Conservation (phyloP, 495 filamentous ascomycete genomes). For the Aspergillus sclerotioniger region DNA sequence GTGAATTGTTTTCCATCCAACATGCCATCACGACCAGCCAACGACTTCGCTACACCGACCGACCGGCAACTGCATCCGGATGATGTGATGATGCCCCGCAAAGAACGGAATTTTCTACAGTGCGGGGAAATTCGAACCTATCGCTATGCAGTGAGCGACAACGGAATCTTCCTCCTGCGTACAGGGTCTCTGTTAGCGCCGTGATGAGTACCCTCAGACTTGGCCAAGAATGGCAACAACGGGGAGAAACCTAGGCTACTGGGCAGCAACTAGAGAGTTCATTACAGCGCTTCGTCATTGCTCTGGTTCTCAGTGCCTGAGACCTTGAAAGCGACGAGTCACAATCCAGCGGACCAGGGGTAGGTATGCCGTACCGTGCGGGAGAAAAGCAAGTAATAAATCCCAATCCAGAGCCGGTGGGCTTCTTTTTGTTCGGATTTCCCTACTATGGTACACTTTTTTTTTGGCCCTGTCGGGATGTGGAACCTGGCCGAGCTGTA, state of each 20-base stretch:
- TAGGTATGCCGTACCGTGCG: not conserved
- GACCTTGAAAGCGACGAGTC: not conserved
- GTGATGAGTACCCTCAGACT: not conserved
- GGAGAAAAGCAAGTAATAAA: not conserved
- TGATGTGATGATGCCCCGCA: slow-evolving; percentile 17
- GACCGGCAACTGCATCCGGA: slow-evolving; percentile 8
- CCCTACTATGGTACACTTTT: not conserved
- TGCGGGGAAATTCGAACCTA: slow-evolving; percentile 17
- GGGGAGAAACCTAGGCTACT: slow-evolving; percentile 4
- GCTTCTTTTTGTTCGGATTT: slow-evolving; percentile 4
- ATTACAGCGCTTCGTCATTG: not conserved
- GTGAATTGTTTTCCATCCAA: not conserved
- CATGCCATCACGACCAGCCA: not conserved
- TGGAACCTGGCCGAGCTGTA: slow-evolving; percentile 8
- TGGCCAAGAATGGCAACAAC: slow-evolving; percentile 6
- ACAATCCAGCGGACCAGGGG: not conserved
- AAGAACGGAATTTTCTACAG: slow-evolving; percentile 14
- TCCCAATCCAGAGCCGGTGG: not conserved
- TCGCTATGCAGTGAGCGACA: slow-evolving; percentile 5
- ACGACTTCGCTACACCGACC: not conserved
- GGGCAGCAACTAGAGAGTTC: not conserved
- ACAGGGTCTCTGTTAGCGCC: slow-evolving; percentile 3
- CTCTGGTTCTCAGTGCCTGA: not conserved
- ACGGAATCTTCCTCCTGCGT: not conserved
- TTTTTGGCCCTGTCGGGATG: not conserved